Percentiles rank a stretch among this genome's conserved stretches.
These are phyloP conservation scores for Saturnispora serradocipensis DNA, from an alignment of 805 yeast genomes.

Conservation along the genomic window DNA sequence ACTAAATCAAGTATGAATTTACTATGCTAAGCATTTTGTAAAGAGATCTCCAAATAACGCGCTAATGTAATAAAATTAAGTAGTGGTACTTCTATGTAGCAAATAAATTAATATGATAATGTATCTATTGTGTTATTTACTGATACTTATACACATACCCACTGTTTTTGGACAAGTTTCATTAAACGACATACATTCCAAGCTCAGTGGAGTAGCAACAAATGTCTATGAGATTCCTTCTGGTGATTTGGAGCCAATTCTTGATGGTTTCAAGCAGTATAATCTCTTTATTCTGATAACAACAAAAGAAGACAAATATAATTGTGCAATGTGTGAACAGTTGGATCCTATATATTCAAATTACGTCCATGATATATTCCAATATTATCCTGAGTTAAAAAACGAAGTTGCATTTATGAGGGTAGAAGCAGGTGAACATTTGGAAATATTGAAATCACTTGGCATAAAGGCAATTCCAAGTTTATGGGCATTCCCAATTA, in stretches of 20 bases:
- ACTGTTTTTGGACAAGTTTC: neutral
- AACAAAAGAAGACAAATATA: conserved; percentile 33
- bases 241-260: conserved; percentile 30
- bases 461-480: conserved; percentile 49
- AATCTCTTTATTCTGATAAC: conserved; percentile 46
- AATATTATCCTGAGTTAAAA: conserved; percentile 33
- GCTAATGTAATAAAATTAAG: neutral
- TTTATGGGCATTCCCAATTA: conserved; percentile 50
- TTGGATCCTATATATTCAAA: conserved; percentile 33
- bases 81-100: neutral
- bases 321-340: conserved; percentile 39
- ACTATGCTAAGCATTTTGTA: neutral
- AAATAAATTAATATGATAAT: neutral
- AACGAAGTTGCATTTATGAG: conserved; percentile 36
- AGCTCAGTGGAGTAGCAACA: neutral
- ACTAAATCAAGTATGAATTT: neutral
- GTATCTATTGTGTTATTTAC: neutral
- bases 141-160: neutral
- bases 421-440: conserved; percentile 42
- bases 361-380: conserved; percentile 36
- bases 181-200: neutral
- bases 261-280: conserved; percentile 44
- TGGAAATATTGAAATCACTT: conserved; percentile 32
- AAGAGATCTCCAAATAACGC: neutral
- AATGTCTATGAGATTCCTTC: conserved; percentile 26